phyloP scores from a whole-genome alignment of 371 early-diverging fungal genomes.

The Synchytrium microbalum region DNA sequence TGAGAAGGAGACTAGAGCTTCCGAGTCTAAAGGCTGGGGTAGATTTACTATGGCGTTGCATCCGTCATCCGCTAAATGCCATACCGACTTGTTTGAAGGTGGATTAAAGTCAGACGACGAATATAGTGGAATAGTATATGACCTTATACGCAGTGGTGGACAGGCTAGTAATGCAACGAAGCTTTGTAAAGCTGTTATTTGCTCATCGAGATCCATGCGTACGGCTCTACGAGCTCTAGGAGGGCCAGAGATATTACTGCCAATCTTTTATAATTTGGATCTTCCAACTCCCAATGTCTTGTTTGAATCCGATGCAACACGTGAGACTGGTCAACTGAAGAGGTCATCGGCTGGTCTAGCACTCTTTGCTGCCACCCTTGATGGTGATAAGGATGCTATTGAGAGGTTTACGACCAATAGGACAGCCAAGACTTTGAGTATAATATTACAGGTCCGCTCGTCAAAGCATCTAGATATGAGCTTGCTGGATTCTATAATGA shows the following conservation, averaged over 20 bases:
- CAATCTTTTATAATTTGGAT: slow-evolving; percentile 37
- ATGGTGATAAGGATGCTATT: slow-evolving; percentile 28
- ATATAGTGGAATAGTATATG: slow-evolving; percentile 10
- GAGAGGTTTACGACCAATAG: slow-evolving; percentile 25
- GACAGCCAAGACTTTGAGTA: slow-evolving; percentile 32
- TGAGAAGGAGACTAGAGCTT: background rate
- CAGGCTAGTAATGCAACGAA: background rate
- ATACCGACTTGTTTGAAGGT: slow-evolving; percentile 26
- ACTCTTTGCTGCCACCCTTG: slow-evolving; percentile 27
- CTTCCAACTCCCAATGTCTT: slow-evolving; percentile 11
- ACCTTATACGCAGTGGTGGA: background rate
- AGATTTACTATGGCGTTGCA: slow-evolving; percentile 12
- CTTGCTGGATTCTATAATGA: slow-evolving; percentile 25
- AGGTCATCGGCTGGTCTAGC: slow-evolving; percentile 28
- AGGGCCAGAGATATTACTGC: slow-evolving; percentile 41
- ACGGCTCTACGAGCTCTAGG: slow-evolving; percentile 45
- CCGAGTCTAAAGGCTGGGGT: background rate
- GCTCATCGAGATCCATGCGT: slow-evolving; percentile 39
- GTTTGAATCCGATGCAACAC: background rate
- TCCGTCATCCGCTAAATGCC: slow-evolving; percentile 24
- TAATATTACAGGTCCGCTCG: slow-evolving; percentile 36
- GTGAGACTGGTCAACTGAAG: slow-evolving; percentile 6
- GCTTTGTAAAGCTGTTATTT: slow-evolving; percentile 22
- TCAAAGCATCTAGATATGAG: slow-evolving; percentile 28
- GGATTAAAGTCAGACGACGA: slow-evolving; percentile 4